A percentile compares a stretch with the other conserved stretches of the same genome.
Conservation (phyloP, 2,329 filamentous ascomycete genomes). For the Sclerotinia trifoliorum region DNA sequence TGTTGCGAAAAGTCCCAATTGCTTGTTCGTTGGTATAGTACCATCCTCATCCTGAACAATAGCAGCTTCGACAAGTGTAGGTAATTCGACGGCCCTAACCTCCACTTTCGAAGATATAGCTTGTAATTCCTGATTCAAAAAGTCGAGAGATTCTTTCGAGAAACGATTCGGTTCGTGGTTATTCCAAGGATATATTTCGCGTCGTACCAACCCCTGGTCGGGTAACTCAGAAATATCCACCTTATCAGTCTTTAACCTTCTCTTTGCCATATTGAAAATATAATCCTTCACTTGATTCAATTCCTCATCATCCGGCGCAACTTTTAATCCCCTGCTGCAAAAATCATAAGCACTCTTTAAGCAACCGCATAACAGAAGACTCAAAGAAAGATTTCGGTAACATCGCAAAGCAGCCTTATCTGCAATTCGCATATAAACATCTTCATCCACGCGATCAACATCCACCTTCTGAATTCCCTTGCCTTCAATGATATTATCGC, state of each 20-base stretch:
- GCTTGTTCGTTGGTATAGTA: slow-evolving; percentile 61
- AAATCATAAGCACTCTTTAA: slow-evolving; percentile 67
- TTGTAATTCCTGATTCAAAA: slow-evolving; percentile 69
- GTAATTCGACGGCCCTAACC: slow-evolving; percentile 72
- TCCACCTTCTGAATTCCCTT: slow-evolving; percentile 28
- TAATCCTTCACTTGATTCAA: slow-evolving; percentile 54
- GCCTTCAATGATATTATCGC: slow-evolving; percentile 23
- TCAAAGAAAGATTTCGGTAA: slow-evolving; percentile 58
- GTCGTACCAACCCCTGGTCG: slow-evolving; percentile 67
- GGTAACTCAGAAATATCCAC: slow-evolving; percentile 59
- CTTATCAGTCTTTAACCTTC: slow-evolving; percentile 46
- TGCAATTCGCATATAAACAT: slow-evolving; percentile 46
- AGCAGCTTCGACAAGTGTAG: slow-evolving; percentile 56
- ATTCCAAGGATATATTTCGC: slow-evolving; percentile 71
- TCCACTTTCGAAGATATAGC: slow-evolving; percentile 77
- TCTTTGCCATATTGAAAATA: slow-evolving; percentile 53
- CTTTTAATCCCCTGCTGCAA: slow-evolving; percentile 58
- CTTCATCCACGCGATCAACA: slow-evolving; percentile 41
- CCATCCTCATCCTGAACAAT: slow-evolving; percentile 51
- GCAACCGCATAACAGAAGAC: slow-evolving; percentile 63
- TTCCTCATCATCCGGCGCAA: slow-evolving; percentile 55
- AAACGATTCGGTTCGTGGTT: slow-evolving; percentile 67
- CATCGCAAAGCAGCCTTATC: slow-evolving; percentile 54
- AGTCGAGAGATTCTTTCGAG: slow-evolving; percentile 63
- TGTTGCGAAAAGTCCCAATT: slow-evolving; percentile 88